Evolutionary conservation across 2,329 filamentous ascomycete species (phyloP).

Genomic region (Fusarium gaditjirri): DNA sequence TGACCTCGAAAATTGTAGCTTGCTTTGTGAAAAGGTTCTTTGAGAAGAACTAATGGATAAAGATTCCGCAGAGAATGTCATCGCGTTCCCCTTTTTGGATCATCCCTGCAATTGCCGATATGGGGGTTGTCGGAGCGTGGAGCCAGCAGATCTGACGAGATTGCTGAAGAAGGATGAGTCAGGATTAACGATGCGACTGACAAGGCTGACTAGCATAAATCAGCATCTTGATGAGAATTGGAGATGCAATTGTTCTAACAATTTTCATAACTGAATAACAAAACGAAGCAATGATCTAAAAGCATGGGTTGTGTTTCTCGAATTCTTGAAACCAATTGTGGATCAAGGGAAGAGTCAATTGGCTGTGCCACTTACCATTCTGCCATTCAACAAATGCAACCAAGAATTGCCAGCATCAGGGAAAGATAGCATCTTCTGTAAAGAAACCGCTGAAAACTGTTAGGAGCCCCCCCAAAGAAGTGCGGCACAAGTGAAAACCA

Average conservation of each 20-base stretch:
- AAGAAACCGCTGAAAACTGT: not conserved
- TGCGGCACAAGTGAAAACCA: not conserved
- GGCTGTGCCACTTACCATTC: not conserved
- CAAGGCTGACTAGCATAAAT: conserved; percentile 10
- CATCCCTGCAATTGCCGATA: not conserved
- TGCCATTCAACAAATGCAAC: not conserved
- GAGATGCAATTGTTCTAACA: not conserved
- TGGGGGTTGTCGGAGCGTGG: conserved; percentile 10
- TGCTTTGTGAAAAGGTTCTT: not conserved
- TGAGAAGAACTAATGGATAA: not conserved
- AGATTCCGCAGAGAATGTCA: conserved; percentile 17
- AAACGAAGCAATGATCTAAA: not conserved
- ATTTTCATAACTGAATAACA: not conserved
- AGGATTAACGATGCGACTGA: not conserved
- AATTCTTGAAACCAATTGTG: conserved; percentile 20
- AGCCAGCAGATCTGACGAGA: not conserved
- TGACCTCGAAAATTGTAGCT: conserved; percentile 3
- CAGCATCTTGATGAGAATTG: not conserved
- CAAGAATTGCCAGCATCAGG: not conserved
- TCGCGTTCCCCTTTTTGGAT: conserved; percentile 28
- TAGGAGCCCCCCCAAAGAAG: not conserved
- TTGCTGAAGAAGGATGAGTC: conserved; percentile 15
- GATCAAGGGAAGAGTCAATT: not conserved
- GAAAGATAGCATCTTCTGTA: not conserved
- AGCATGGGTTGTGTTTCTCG: conserved; percentile 1